Evolutionary conservation across 1,284 basidiomycete species (phyloP), one percentile per base, ranked within the genome.

Genomic region (Vanrija pseudolonga): DNA sequence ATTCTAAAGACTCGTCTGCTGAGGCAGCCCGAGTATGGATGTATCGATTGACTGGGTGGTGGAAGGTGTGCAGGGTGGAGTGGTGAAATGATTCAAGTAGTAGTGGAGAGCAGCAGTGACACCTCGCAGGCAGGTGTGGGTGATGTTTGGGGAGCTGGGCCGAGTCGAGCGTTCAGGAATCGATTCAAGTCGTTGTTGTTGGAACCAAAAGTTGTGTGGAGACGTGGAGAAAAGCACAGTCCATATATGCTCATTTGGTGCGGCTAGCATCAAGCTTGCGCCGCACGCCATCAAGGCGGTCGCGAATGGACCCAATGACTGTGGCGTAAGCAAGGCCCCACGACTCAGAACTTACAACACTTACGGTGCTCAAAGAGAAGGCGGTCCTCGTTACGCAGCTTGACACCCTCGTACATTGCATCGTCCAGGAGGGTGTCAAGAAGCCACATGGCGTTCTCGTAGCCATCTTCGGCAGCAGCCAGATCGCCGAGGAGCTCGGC

Each of bases 401-500:
- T 85, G 61, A 88, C 90, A 14, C 85, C 87, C 5, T 84, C 85
- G 67, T 93, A 88, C 64, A 97, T 80, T 3, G 89, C 81, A 58
- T 94, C 89, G 70, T 98, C 95, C 66, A 95, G 85, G 6, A 98
- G 80, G 0, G 91, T 88, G 62, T 90, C 89, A 23, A 98, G 79
- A 70, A 94, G 88, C 88, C 90, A 95, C 18, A 96, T 76, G 0
- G 92, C 91, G 59, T 91, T 91, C 70, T 97, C 94, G 76, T 98
- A 98, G 37, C 94, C 81, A 67, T 88, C 87, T 77, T 96, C 88
- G 69, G 93, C 96, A 63, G 89, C 86, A 24, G 68, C 53, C 4
- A 76, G 66, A 61, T 92, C 88, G 62, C 91, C 89, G 20, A 89
- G 80, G 0, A 98, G 81, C 71, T 98, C 95, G 68, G 93, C 90